Conservation (phyloP, 352 stramenopile genomes). For the Phytopythium sindhum region DNA sequence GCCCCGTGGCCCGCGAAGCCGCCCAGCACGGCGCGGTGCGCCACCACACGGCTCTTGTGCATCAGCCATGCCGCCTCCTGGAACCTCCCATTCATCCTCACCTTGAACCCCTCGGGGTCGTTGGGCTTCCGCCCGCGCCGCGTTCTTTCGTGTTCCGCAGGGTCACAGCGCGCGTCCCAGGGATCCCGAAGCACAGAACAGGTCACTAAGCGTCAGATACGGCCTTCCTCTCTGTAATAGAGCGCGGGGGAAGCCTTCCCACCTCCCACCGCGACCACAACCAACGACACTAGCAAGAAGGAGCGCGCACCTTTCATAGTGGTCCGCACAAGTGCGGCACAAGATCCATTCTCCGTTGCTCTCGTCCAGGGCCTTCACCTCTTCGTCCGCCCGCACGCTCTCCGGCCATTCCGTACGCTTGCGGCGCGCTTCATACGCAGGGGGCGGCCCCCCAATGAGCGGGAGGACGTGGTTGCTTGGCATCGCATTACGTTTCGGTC, state of each 20-base stretch:
- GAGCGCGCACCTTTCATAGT: constrained; percentile 40
- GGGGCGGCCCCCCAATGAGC: constrained; percentile 3
- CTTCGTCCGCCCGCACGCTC: constrained; percentile 41
- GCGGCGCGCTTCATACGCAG: constrained; percentile 39
- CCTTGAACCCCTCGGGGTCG: constrained; percentile 58
- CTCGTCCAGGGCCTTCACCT: constrained; percentile 55
- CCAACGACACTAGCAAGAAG: not conserved
- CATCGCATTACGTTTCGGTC: constrained; percentile 7
- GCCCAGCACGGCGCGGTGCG: constrained; percentile 20
- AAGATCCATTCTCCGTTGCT: constrained; percentile 64
- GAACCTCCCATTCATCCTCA: constrained; percentile 71
- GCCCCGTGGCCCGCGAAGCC: constrained; percentile 10
- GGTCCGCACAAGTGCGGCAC: constrained; percentile 51
- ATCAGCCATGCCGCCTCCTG: constrained; percentile 61
- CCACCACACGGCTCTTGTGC: constrained; percentile 62
- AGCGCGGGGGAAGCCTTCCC: no score
- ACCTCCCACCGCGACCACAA: no score
- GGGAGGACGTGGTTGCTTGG: constrained; percentile 13
- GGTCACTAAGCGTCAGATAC: not conserved
- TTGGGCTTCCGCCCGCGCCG: constrained; percentile 53
- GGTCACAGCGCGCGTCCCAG: not conserved
- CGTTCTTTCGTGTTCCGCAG: constrained; percentile 24
- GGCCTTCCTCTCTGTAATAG: not conserved
- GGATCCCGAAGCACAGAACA: no score
- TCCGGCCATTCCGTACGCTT: constrained; percentile 53